These are phyloP conservation scores for Austroboletus eburneus DNA, from an alignment of 768 basidiomycete genomes.

Conservation along the genomic window DNA sequence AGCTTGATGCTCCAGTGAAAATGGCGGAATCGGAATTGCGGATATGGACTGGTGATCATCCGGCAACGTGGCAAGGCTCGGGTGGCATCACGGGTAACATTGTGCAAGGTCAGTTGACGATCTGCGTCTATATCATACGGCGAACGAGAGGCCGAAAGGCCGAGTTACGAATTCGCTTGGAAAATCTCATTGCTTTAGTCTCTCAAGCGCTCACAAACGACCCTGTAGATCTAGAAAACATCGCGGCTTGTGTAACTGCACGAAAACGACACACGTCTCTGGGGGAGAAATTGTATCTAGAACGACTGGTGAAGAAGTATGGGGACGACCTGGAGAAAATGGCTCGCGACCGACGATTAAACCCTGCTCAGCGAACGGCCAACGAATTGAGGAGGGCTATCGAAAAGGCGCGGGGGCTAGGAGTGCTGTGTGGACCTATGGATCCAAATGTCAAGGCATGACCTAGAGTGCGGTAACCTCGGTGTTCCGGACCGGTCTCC, in stretches of 20 bases:
- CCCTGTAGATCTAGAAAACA: constrained; percentile 56
- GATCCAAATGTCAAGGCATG: constrained; percentile 3
- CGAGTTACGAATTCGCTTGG: constrained; percentile 1
- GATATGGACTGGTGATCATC: constrained; percentile 14
- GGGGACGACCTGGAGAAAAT: constrained; percentile 70
- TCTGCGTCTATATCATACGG: constrained; percentile 1
- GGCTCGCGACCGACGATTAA: constrained; percentile 75
- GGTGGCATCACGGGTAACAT: not conserved
- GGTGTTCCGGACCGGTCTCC: constrained; percentile 10
- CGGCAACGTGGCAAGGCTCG: not conserved
- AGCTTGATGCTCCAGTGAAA: constrained; percentile 38
- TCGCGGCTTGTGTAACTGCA: constrained; percentile 45
- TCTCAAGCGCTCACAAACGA: constrained; percentile 10
- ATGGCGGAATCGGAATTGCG: constrained; percentile 13
- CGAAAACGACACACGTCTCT: constrained; percentile 60
- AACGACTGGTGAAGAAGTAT: constrained; percentile 62
- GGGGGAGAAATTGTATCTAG: constrained; percentile 66
- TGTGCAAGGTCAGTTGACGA: constrained; percentile 34
- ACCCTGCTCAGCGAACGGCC: constrained; percentile 78
- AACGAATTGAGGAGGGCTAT: constrained; percentile 71
- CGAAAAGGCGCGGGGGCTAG: constrained; percentile 48
- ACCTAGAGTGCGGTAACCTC: constrained; percentile 6
- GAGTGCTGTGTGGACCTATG: constrained; percentile 16
- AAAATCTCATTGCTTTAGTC: not conserved
- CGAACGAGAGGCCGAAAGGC: not conserved